Percentiles rank a stretch among this genome's conserved stretches.
phyloP scores from a whole-genome alignment of 176 grass and related monocot genomes.

The Oryza officinalis region DNA sequence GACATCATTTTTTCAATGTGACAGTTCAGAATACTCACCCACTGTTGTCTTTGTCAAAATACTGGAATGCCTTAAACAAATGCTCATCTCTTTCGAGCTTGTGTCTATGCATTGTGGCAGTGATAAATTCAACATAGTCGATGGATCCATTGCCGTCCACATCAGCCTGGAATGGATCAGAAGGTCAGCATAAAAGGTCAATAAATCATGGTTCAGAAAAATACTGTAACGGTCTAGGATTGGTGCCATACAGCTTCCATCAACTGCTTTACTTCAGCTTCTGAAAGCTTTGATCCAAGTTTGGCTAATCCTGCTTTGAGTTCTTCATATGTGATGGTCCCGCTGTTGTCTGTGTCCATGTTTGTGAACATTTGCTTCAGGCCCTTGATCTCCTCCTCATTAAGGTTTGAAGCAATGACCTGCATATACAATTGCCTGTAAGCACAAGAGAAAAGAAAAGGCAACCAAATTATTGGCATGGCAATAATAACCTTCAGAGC shows the following conservation, averaged over 20 bases:
- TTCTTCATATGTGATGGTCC: slow-evolving; percentile 97
- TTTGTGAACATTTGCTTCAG: slow-evolving; percentile 98
- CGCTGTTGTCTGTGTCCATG: slow-evolving; percentile 93
- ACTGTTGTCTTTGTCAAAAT: slow-evolving; percentile 97
- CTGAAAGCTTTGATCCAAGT: slow-evolving; percentile 86
- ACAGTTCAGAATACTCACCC: slow-evolving; percentile 50
- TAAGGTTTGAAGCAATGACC: slow-evolving; percentile 97
- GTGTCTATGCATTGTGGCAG: slow-evolving; percentile 94
- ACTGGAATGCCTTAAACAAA: slow-evolving; percentile 88
- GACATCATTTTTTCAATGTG: neutral
- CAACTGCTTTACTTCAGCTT: slow-evolving; percentile 97
- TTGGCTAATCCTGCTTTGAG: slow-evolving; percentile 87
- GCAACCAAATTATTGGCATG: neutral
- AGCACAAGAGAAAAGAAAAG: neutral
- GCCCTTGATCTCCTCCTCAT: slow-evolving; percentile 95
- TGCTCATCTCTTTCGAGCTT: slow-evolving; percentile 92
- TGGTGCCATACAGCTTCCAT: slow-evolving; percentile 84
- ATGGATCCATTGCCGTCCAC: slow-evolving; percentile 97
- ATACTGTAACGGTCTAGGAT: slow-evolving; percentile 23
- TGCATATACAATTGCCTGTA: slow-evolving; percentile 40
- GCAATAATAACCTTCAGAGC: slow-evolving; percentile 77
- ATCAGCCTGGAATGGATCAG: slow-evolving; percentile 73
- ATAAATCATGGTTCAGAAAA: slow-evolving; percentile 18
- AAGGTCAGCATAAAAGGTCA: slow-evolving; percentile 31
- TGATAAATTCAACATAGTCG: slow-evolving; percentile 99